Conservation (phyloP, 2,329 filamentous ascomycete species). For the Zasmidium cellare region DNA sequence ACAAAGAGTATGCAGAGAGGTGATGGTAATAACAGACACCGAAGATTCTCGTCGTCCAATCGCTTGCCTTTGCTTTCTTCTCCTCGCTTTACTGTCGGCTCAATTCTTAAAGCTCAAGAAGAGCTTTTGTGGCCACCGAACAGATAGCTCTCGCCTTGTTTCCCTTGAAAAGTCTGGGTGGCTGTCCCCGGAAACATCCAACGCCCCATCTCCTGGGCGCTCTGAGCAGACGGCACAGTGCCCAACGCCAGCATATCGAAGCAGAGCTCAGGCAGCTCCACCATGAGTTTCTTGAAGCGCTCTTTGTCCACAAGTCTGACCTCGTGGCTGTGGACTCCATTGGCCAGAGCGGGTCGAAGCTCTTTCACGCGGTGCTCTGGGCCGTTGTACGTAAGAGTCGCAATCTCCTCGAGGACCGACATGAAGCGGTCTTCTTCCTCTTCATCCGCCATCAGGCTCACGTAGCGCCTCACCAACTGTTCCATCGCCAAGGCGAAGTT, state of each 20-base stretch:
- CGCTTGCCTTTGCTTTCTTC: no score
- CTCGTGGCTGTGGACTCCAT: neutral
- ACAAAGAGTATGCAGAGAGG: constrained; percentile 68
- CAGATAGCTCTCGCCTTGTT: no score
- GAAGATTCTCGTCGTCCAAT: no score
- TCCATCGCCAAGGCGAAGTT: neutral
- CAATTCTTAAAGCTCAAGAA: neutral
- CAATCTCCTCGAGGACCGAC: neutral
- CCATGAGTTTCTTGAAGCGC: neutral
- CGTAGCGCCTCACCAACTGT: neutral
- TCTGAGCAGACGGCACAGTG: neutral
- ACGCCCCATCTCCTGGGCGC: neutral
- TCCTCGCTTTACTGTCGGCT: neutral
- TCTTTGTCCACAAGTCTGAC: neutral
- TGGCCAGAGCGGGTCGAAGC: neutral
- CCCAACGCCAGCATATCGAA: neutral
- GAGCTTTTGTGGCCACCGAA: no score
- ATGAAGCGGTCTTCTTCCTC: neutral
- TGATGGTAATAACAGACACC: neutral
- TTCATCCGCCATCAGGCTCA: neutral
- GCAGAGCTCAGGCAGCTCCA: neutral
- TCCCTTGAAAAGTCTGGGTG: no score
- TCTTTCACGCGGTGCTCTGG: neutral
- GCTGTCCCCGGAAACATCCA: no score
- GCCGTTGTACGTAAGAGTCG: neutral